phyloP scores from a whole-genome alignment of 331 rosid species.

The Acacia concinna region DNA sequence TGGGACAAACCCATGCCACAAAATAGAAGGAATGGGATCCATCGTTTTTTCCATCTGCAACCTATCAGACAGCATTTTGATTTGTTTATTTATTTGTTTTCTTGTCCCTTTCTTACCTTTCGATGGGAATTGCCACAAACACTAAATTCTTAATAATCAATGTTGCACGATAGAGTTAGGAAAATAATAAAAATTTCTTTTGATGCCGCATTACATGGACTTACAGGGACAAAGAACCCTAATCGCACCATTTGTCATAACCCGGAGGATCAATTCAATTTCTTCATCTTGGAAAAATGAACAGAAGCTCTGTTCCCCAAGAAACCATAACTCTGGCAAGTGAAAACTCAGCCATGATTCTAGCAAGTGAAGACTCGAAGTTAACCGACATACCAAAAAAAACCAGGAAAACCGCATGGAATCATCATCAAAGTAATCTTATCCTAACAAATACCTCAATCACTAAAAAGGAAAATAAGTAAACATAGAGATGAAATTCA shows the following conservation, averaged over 20 bases:
- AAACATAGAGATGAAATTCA: background rate
- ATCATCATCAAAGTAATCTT: constrained; percentile 13
- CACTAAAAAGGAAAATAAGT: background rate
- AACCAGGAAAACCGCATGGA: background rate
- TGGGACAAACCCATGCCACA: background rate
- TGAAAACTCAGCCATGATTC: background rate
- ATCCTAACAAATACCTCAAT: background rate
- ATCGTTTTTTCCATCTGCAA: background rate
- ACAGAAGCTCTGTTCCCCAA: background rate
- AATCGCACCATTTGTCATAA: background rate
- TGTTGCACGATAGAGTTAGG: background rate
- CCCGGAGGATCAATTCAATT: background rate
- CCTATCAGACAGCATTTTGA: background rate
- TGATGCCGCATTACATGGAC: background rate
- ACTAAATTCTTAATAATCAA: background rate
- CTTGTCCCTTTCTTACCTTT: background rate
- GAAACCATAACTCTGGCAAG: background rate
- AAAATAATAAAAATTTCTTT: background rate
- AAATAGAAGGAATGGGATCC: background rate
- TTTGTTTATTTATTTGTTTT: background rate
- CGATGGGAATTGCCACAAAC: background rate
- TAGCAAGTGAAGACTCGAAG: background rate
- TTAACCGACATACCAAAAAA: background rate
- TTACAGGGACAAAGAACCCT: background rate
- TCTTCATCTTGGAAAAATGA: background rate